Conservation (phyloP, 495 filamentous ascomycete genomes). For the Podospora bellae-mahoneyi region DNA sequence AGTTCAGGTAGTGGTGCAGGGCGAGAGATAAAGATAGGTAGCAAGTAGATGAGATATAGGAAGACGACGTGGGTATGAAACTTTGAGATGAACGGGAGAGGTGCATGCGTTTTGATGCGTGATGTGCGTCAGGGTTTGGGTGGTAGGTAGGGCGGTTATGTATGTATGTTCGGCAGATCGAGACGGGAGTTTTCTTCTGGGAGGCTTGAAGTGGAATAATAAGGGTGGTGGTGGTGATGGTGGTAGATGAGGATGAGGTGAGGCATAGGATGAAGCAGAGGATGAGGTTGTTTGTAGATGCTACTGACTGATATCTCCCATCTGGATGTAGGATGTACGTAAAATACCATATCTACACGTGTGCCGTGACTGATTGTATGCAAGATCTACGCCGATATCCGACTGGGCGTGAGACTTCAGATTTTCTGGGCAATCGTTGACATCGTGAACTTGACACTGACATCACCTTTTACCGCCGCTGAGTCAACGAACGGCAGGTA, state of each 20-base stretch:
- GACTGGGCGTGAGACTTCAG: background rate
- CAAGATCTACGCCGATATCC: background rate
- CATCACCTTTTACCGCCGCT: background rate
- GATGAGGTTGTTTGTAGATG: background rate
- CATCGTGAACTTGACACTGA: background rate
- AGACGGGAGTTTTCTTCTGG: background rate
- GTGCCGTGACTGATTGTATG: background rate
- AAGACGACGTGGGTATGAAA: background rate
- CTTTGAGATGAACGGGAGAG: background rate
- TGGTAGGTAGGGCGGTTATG: background rate
- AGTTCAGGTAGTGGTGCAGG: background rate
- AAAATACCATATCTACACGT: background rate
- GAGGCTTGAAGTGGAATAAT: background rate
- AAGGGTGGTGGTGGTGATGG: background rate
- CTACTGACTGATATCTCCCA: background rate
- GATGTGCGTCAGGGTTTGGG: background rate
- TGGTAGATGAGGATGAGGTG: background rate
- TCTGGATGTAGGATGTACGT: background rate
- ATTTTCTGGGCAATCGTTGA: background rate
- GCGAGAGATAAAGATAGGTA: background rate
- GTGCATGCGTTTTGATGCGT: background rate
- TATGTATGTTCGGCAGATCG: background rate
- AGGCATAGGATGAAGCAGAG: background rate
- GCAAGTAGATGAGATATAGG: background rate
- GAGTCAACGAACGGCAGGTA: background rate